These are phyloP conservation scores for Coemansia interrupta DNA, from an alignment of 192 early-diverging fungal genomes.

Conservation along the genomic window DNA sequence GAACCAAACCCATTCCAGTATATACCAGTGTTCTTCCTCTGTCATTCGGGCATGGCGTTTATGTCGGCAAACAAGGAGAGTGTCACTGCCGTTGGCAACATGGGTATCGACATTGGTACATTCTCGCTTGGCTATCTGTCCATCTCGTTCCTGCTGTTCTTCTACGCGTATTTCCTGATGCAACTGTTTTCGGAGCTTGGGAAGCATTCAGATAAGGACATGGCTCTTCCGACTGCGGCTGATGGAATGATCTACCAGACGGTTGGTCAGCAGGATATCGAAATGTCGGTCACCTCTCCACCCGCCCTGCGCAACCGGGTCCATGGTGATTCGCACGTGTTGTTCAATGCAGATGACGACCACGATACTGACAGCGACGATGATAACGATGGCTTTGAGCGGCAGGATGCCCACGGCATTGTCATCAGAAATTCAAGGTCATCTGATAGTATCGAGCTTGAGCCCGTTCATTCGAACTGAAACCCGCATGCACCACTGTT, in stretches of 20 bases:
- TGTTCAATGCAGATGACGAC: constrained; percentile 34
- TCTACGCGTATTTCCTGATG: constrained; percentile 56
- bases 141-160: constrained; percentile 59
- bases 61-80: constrained; percentile 65
- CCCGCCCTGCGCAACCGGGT: neutral
- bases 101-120: constrained; percentile 57
- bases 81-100: constrained; percentile 39
- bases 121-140: constrained; percentile 59
- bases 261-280: constrained; percentile 17
- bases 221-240: constrained; percentile 29
- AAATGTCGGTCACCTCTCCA: neutral
- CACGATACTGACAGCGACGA: constrained; percentile 10
- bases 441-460: constrained; percentile 39
- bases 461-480: constrained; percentile 14
- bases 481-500: neutral
- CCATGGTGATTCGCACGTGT: constrained; percentile 21
- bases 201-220: constrained; percentile 14
- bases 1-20: constrained; percentile 52
- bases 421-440: constrained; percentile 13
- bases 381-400: neutral
- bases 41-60: constrained; percentile 60
- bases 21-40: constrained; percentile 53
- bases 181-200: constrained; percentile 46
- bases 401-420: neutral
- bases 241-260: constrained; percentile 34